phyloP scores from a whole-genome alignment of 2,329 filamentous ascomycete species.

The Plectosphaerella plurivora region DNA sequence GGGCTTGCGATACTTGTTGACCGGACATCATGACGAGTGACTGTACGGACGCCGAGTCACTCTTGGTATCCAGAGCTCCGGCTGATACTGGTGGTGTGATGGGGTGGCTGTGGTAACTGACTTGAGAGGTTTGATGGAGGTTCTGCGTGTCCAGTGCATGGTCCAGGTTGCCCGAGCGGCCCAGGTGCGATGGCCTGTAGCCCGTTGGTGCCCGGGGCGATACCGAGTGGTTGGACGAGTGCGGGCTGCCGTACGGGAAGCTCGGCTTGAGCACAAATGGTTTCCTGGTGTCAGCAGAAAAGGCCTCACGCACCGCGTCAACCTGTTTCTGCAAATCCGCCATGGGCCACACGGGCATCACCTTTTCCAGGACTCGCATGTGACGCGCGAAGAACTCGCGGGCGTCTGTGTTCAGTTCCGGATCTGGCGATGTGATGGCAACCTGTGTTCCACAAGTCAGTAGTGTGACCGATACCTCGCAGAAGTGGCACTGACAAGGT shows the following conservation, averaged over 20 bases:
- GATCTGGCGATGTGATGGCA: conserved; percentile 88
- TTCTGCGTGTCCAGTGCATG: conserved; percentile 49
- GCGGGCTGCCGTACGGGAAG: conserved; percentile 83
- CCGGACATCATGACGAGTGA: conserved; percentile 66
- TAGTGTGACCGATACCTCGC: neutral
- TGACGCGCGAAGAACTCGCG: conserved; percentile 87
- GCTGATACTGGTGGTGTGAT: conserved; percentile 78
- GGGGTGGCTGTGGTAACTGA: conserved; percentile 66
- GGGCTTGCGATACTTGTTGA: conserved; percentile 49
- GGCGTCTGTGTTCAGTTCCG: conserved; percentile 78
- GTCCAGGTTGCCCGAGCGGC: conserved; percentile 45
- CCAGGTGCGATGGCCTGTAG: conserved; percentile 41
- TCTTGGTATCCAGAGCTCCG: conserved; percentile 67
- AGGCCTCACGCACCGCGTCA: conserved; percentile 82
- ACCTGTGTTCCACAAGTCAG: conserved; percentile 48
- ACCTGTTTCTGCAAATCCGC: conserved; percentile 88
- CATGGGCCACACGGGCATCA: conserved; percentile 79
- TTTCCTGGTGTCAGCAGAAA: conserved; percentile 79
- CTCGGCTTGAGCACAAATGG: conserved; percentile 85
- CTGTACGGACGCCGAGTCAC: conserved; percentile 70
- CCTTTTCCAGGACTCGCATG: conserved; percentile 88
- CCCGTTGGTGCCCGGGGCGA: conserved; percentile 50
- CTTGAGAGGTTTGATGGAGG: conserved; percentile 49
- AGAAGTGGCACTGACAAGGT: conserved; percentile 63
- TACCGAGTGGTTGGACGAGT: conserved; percentile 57